Evolutionary conservation across 176 grass and related monocot genomes (phyloP), one percentile per base, ranked within the genome.

Genomic region (Paspalum vaginatum): DNA sequence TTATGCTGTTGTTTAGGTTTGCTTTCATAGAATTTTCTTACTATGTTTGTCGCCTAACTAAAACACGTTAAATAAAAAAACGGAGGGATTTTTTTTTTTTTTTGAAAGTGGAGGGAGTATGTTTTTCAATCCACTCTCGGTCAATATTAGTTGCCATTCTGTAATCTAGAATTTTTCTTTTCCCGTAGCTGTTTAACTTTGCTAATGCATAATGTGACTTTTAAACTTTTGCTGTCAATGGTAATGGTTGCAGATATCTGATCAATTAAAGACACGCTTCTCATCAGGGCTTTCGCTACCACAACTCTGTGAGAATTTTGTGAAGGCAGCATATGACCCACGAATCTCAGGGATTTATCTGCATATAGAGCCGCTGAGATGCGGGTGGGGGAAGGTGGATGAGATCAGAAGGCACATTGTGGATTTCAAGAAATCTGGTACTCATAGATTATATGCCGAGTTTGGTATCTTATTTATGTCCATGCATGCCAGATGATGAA

Each of bases 351-450:
- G 96, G 75, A 77, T 98, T 20, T 98, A 95, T 79, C 81, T 95
- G 76, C 90, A 98, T 62, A 93, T 95, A 73, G 92, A 98, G 52
- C 85, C 91, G 1, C 84, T 95, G 54, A 85, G 84, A 24, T 98
- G 96, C 61, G 96, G 96, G 25, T 98, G 96, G 96, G 92, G 88
- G 8, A 98, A 93, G 89, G 83, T 93, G 47, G 96, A 98, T 68
- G 96, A 93, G 61, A 98, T 98, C 78, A 80, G 96, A 48, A 87
- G 96, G 79, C 96, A 95, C 80, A 91, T 98, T 80, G 41, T 91
- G 40, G 86, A 93, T 87, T 95, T 95, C 79, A 93, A 89, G 82
- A 98, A 95, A 56, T 98, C 92, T 84, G 96, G 92, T 98, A 94
- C 68, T 52, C 21, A 61, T n/a, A 84, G 54, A 81, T 42, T 27